phyloP scores from a whole-genome alignment of 768 basidiomycete genomes.

The Rubroboletus pulcherrimus region DNA sequence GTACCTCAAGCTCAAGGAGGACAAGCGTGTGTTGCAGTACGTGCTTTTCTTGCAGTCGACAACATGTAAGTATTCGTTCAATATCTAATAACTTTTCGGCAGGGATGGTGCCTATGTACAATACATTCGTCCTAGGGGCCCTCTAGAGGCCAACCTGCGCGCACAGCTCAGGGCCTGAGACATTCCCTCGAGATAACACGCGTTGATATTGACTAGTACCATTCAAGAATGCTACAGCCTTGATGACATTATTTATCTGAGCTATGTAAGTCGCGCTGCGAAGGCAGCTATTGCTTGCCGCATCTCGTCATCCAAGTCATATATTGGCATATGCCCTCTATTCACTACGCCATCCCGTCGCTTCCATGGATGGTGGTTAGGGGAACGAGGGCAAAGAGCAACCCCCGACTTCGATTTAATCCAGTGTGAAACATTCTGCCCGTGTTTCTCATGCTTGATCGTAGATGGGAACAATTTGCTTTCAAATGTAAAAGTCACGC shows the following conservation, averaged over 20 bases:
- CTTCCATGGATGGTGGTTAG: constrained; percentile 58
- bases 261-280: constrained; percentile 4
- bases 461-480: constrained; percentile 21
- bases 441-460: constrained; percentile 14
- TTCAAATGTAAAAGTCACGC: background rate
- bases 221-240: constrained; percentile 19
- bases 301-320: background rate
- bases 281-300: background rate
- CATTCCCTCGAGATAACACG: constrained; percentile 1
- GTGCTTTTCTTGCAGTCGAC: constrained; percentile 33
- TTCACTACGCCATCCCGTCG: constrained; percentile 67
- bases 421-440: constrained; percentile 14
- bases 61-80: background rate
- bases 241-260: constrained; percentile 10
- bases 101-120: constrained; percentile 92
- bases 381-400: constrained; percentile 79
- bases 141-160: constrained; percentile 79
- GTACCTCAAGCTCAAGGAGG: constrained; percentile 83
- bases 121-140: constrained; percentile 87
- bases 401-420: constrained; percentile 22
- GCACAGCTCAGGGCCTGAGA: constrained; percentile 72
- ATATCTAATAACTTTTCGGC: background rate
- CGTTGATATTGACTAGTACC: constrained; percentile 14
- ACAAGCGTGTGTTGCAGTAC: constrained; percentile 84
- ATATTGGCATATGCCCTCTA: constrained; percentile 45